Conservation (phyloP, 352 stramenopile genomes). For the Pythium volutum region DNA sequence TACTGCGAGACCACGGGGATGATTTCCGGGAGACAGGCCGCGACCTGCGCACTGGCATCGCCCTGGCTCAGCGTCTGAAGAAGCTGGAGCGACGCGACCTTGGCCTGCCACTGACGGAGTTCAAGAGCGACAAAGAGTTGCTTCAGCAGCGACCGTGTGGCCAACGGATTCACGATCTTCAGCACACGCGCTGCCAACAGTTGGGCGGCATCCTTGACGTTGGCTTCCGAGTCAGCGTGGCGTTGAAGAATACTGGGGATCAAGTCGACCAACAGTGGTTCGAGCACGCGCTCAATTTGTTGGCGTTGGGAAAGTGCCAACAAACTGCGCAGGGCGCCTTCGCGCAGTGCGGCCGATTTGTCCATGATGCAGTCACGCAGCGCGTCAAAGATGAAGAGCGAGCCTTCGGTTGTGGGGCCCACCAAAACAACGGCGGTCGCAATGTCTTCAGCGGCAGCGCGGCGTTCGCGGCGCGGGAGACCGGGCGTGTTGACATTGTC, state of each 20-base stretch:
- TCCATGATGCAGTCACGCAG: slow-evolving; percentile 39
- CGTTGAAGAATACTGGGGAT: slow-evolving; percentile 52
- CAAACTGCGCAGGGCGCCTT: slow-evolving; percentile 48
- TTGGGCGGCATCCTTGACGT: slow-evolving; percentile 40
- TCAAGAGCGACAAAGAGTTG: slow-evolving; percentile 58
- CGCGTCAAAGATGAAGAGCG: slow-evolving; percentile 44
- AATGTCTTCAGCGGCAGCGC: slow-evolving; percentile 44
- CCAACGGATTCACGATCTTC: slow-evolving; percentile 52
- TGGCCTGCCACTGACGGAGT: slow-evolving; percentile 85
- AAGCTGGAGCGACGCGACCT: slow-evolving; percentile 78
- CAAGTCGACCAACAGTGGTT: slow-evolving; percentile 54
- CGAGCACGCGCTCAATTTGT: slow-evolving; percentile 41
- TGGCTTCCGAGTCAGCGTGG: slow-evolving; percentile 61
- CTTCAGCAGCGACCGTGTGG: slow-evolving; percentile 51
- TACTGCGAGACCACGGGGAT: slow-evolving; percentile 87
- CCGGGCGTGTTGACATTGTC: slow-evolving; percentile 39
- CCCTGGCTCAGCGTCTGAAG: slow-evolving; percentile 70
- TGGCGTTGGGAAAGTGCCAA: slow-evolving; percentile 43
- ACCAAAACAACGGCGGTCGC: slow-evolving; percentile 44
- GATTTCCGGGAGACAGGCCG: slow-evolving; percentile 83
- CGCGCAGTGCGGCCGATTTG: slow-evolving; percentile 46
- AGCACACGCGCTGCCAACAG: slow-evolving; percentile 34
- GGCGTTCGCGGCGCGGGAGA: slow-evolving; percentile 34
- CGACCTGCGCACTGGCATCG: slow-evolving; percentile 60
- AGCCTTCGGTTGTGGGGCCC: slow-evolving; percentile 31